Base-by-base conservation (phyloP, 2,329 filamentous ascomycete genomes). In the Venturia nashicola region DNA sequence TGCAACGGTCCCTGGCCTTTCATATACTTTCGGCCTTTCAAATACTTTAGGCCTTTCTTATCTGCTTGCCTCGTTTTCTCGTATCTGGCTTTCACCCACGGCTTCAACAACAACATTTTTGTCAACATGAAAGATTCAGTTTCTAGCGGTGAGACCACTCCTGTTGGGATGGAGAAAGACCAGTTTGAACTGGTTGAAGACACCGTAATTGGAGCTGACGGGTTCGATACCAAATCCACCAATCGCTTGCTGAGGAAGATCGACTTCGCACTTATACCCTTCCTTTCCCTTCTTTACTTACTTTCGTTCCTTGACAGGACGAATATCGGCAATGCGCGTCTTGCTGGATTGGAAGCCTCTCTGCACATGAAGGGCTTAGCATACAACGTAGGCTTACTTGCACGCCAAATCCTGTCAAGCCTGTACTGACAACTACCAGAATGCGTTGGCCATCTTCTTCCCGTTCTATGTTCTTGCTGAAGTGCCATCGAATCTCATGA, bases 231-330 rank as follows among this genome's bases (percentile, higher is more conserved):
- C 32, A 66, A 67, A 34, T 74, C 74, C 18, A 83, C 78, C n/a
- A 82, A 77, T 67, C 76, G 73, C 64, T 77, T 85, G 0, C 69
- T 85, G 44, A 74, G 80, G 68, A 82, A 81, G 72, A 75, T 83
- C 67, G 80, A 85, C 71, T 73, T 78, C 75, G 75, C 79, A 69
- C 77, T 86, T 27, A 80, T 86, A 55, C 84, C 84, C 0, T 82
- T 85, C 71, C 79, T 86, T 66, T 79, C 82, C 4, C 70, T 86
- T 0, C 77, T 86, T 20, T 86, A 86, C 67, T 73, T 86, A 36
- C 64, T 66, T 18, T 66, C 65, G 14, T 65, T 65, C 44, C 62
- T 81, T 42, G 79, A 81, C 68, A 74, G 78, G 65, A 79, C 77
- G 54, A 82, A 82, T 70, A 79, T 82, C 51, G 79, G 79, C 57